A percentile compares a stretch with the other conserved stretches of the same genome.
Conservation (phyloP, 169 alveolate species). For the Eimeria praecox region DNA sequence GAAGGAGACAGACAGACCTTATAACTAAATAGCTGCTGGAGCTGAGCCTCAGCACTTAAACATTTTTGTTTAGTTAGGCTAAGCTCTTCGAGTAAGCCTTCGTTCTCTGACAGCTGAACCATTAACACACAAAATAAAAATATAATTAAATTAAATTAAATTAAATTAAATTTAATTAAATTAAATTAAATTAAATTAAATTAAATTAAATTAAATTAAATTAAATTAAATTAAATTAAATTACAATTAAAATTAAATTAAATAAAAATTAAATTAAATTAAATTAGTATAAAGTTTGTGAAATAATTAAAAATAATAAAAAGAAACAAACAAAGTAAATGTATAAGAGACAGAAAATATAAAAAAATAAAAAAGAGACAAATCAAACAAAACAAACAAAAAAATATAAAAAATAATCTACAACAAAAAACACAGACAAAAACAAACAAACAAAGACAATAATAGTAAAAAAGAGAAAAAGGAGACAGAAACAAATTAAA, state of each 20-base stretch:
- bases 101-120: slow-evolving; percentile 15
- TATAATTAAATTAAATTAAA: too few relatives aligned
- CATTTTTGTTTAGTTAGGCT: not conserved
- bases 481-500: too few relatives aligned
- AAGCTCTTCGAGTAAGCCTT: not conserved
- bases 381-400: not conserved
- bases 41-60: slow-evolving; percentile 17
- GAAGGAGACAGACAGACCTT: slow-evolving; percentile 27
- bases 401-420: too few relatives aligned
- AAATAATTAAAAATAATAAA: too few relatives aligned
- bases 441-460: not conserved
- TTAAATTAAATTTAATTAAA: too few relatives aligned
- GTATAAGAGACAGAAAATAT: not conserved
- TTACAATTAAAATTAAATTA: too few relatives aligned
- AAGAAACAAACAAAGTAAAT: not conserved
- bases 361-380: not conserved
- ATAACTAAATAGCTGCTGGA: slow-evolving; percentile 17
- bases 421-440: not conserved
- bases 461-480: not conserved
- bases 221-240: too few relatives aligned
- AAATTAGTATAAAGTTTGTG: too few relatives aligned
- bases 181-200: too few relatives aligned
- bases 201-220: too few relatives aligned
- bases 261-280: too few relatives aligned
- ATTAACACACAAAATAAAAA: too few relatives aligned